Percentiles rank a stretch among this genome's conserved stretches.
Conservation (phyloP, 129 eudicot genomes). For the Mikania micrantha region DNA sequence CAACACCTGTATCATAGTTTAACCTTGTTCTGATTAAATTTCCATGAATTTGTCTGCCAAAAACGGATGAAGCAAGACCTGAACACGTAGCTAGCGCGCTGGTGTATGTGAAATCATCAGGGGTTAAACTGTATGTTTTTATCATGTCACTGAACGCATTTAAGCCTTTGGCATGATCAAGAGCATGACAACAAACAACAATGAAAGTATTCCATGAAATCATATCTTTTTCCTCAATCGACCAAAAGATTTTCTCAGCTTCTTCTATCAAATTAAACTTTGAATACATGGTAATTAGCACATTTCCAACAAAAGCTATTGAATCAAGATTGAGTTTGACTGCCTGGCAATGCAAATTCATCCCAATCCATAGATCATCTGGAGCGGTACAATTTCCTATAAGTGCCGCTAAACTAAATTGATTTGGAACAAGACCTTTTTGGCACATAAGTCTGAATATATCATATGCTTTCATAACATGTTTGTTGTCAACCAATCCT, state of each 20-base stretch:
- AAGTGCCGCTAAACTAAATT: slow-evolving; percentile 47
- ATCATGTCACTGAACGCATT: slow-evolving; percentile 42
- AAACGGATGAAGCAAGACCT: slow-evolving; percentile 46
- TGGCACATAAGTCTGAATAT: slow-evolving; percentile 42
- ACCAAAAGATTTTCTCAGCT: slow-evolving; percentile 48
- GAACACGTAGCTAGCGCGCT: slow-evolving; percentile 59
- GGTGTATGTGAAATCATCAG: slow-evolving; percentile 65
- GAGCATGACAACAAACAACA: slow-evolving; percentile 41
- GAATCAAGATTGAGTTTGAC: slow-evolving; percentile 56
- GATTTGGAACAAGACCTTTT: slow-evolving; percentile 56
- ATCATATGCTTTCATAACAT: slow-evolving; percentile 38
- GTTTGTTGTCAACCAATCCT: slow-evolving; percentile 52
- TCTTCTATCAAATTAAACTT: slow-evolving; percentile 38
- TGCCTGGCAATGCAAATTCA: slow-evolving; percentile 52
- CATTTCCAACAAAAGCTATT: slow-evolving; percentile 57
- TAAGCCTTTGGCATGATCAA: slow-evolving; percentile 46
- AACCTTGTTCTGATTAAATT: slow-evolving; percentile 42
- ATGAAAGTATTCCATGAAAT: slow-evolving; percentile 72
- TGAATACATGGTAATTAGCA: slow-evolving; percentile 56
- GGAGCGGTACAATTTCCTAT: slow-evolving; percentile 33
- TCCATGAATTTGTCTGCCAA: slow-evolving; percentile 65
- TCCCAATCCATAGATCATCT: slow-evolving; percentile 35
- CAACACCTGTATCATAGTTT: slow-evolving; percentile 45
- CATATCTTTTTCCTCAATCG: slow-evolving; percentile 50
- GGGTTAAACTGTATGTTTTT: slow-evolving; percentile 17